Percentiles rank a stretch among this genome's conserved stretches.
Conservation (phyloP, 257 asterid genomes). For the Primulina eburnea region DNA sequence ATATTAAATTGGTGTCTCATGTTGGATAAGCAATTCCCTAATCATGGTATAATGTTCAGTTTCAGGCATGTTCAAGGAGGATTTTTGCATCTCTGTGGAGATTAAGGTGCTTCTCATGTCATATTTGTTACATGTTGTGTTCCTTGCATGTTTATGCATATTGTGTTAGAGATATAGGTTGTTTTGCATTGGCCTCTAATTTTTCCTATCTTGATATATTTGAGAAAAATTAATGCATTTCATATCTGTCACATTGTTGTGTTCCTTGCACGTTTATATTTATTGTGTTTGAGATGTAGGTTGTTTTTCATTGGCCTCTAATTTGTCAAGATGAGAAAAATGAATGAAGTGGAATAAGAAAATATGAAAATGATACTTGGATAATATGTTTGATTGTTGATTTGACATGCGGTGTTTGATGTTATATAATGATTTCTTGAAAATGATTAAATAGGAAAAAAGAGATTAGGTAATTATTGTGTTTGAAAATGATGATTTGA, state of each 20-base stretch:
- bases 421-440: background rate
- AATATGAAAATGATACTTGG: background rate
- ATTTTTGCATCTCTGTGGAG: constrained; percentile 70
- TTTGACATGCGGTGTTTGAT: background rate
- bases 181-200: too few relatives aligned
- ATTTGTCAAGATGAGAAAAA: too few relatives aligned
- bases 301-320: too few relatives aligned
- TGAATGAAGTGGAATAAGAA: background rate
- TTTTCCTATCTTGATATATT: background rate
- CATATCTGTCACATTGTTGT: too few relatives aligned
- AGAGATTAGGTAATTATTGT: background rate
- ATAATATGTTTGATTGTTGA: background rate
- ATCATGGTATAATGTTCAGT: constrained; percentile 29
- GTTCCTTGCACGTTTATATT: too few relatives aligned
- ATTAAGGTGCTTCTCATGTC: constrained; percentile 63
- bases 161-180: constrained; percentile 13
- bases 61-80: constrained; percentile 51
- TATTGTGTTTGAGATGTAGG: too few relatives aligned
- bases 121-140: constrained; percentile 17
- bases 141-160: constrained; percentile 18
- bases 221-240: background rate
- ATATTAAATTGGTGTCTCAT: background rate
- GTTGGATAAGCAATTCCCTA: constrained; percentile 19
- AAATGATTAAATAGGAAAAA: too few relatives aligned
- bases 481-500: too few relatives aligned